Conservation (phyloP, 2,329 filamentous ascomycete species). For the Sclerotinia glacialis region DNA sequence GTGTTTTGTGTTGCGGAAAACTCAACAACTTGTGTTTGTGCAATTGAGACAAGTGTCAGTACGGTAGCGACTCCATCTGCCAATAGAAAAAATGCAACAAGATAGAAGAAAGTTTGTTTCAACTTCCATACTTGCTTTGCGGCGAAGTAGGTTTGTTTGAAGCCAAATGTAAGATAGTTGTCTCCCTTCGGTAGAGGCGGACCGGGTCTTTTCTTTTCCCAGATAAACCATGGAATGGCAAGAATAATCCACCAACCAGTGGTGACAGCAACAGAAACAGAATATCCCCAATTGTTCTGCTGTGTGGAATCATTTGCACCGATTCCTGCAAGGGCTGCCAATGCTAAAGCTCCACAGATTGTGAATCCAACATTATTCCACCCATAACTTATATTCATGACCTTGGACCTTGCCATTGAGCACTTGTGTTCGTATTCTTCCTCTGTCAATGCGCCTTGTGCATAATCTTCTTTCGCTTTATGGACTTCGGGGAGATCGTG, state of each 20-base stretch:
- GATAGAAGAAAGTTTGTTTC: slow-evolving; percentile 37
- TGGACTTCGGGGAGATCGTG: slow-evolving; percentile 37
- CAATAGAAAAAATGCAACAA: slow-evolving; percentile 37
- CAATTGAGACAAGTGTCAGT: slow-evolving; percentile 34
- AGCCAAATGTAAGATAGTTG: slow-evolving; percentile 37
- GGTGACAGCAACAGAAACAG: slow-evolving; percentile 36
- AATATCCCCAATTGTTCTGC: slow-evolving; percentile 39
- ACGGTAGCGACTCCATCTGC: slow-evolving; percentile 36
- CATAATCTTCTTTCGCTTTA: slow-evolving; percentile 29
- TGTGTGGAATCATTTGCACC: slow-evolving; percentile 31
- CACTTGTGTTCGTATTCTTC: slow-evolving; percentile 33
- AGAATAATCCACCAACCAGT: slow-evolving; percentile 38
- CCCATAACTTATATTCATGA: slow-evolving; percentile 38
- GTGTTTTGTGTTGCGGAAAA: slow-evolving; percentile 37
- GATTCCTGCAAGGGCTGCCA: slow-evolving; percentile 35
- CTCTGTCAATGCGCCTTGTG: slow-evolving; percentile 32
- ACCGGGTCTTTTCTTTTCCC: slow-evolving; percentile 38
- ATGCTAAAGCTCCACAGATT: slow-evolving; percentile 33
- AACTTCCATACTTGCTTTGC: slow-evolving; percentile 34
- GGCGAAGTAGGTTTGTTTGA: slow-evolving; percentile 37
- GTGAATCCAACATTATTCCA: slow-evolving; percentile 38
- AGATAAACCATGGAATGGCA: slow-evolving; percentile 38
- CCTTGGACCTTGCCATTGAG: slow-evolving; percentile 37
- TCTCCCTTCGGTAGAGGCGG: slow-evolving; percentile 34
- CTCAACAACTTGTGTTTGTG: slow-evolving; percentile 36